Evolutionary conservation across 1,284 basidiomycete genomes (phyloP).

Genomic region (Boletus sp.): DNA sequence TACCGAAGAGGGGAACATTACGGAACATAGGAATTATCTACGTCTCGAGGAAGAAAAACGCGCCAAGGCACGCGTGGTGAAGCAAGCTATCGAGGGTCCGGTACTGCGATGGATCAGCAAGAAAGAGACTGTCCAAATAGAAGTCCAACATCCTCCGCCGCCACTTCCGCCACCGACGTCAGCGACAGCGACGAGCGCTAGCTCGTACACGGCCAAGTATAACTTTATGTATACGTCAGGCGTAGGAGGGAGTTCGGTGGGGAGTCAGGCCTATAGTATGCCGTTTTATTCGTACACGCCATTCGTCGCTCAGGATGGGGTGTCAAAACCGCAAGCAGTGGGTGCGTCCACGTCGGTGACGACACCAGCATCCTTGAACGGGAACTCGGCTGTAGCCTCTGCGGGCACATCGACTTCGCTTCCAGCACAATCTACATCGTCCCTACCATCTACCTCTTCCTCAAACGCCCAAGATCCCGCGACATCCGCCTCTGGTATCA

Average conservation of each 20-base stretch:
- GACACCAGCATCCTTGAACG: neutral
- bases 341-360: neutral
- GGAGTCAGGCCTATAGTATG: slow-evolving; percentile 25
- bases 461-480: neutral
- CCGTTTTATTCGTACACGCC: slow-evolving; percentile 24
- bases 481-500: neutral
- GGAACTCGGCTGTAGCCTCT: neutral
- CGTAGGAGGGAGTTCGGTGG: slow-evolving; percentile 7
- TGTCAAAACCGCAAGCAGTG: slow-evolving; percentile 7
- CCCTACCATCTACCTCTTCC: neutral
- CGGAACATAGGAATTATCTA: slow-evolving; percentile 76
- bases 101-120: slow-evolving; percentile 72
- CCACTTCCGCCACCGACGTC: slow-evolving; percentile 6
- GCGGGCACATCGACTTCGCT: neutral
- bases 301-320: slow-evolving; percentile 14
- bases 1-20: slow-evolving; percentile 79
- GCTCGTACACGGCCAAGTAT: slow-evolving; percentile 21
- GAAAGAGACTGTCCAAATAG: slow-evolving; percentile 46
- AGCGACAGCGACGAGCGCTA: slow-evolving; percentile 3
- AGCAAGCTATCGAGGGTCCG: slow-evolving; percentile 63
- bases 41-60: slow-evolving; percentile 78
- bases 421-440: neutral
- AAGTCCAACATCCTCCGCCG: slow-evolving; percentile 18
- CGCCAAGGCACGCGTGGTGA: slow-evolving; percentile 58
- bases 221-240: slow-evolving; percentile 26